phyloP scores from a whole-genome alignment of 225 moss, liverwort and hornwort species.

The Ulota crispa region DNA sequence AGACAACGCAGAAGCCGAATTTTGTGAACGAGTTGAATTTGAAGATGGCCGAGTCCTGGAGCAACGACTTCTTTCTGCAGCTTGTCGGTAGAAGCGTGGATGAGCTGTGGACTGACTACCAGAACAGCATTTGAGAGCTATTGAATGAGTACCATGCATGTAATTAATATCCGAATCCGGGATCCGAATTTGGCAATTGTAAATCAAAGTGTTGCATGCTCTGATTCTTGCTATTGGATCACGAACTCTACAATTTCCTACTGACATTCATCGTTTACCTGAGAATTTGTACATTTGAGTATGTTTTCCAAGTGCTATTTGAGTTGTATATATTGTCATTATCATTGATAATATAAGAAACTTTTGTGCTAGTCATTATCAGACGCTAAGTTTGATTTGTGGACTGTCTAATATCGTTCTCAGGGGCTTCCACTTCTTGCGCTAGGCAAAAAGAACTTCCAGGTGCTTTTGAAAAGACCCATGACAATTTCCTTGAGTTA shows the following conservation, averaged over 20 bases:
- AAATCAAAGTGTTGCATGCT: too few species aligned
- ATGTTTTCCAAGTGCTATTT: background rate
- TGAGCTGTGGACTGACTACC: conserved; percentile 38
- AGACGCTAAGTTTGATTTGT: background rate
- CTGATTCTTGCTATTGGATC: background rate
- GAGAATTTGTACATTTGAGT: background rate
- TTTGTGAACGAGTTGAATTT: conserved; percentile 53
- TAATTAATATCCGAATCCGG: too few species aligned
- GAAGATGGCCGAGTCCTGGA: conserved; percentile 40
- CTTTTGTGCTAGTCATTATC: background rate
- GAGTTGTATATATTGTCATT: background rate
- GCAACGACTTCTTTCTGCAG: conserved; percentile 31
- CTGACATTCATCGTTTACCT: background rate
- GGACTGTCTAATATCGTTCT: background rate
- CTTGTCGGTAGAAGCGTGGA: conserved; percentile 27
- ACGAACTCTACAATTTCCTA: background rate
- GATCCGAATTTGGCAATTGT: too few species aligned
- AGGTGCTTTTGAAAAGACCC: too few species aligned
- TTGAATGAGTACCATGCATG: too few species aligned
- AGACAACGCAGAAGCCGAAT: background rate
- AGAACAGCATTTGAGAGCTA: conserved; percentile 20
- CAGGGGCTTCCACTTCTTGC: conserved; percentile 24
- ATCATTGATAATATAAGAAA: background rate
- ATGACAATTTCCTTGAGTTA: too few species aligned
- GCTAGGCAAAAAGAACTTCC: too few species aligned